These are phyloP conservation scores for Lepiota venenata DNA, from an alignment of 768 basidiomycete genomes.

Conservation along the genomic window DNA sequence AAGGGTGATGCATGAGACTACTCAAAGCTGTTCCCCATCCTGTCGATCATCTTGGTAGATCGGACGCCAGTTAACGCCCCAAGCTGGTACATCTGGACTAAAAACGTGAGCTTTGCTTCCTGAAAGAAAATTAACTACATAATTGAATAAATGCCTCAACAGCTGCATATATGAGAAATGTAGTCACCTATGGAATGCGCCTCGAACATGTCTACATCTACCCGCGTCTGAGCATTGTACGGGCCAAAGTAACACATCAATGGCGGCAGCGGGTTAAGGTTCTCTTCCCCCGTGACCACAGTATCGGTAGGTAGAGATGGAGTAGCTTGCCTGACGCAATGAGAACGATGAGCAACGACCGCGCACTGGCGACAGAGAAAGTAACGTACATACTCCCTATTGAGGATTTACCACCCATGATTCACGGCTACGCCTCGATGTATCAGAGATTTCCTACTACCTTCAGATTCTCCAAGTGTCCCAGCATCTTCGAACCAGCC, in stretches of 20 bases:
- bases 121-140: constrained; percentile 54
- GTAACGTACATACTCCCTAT: constrained; percentile 40
- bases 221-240: constrained; percentile 44
- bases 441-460: constrained; percentile 55
- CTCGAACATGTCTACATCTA: constrained; percentile 54
- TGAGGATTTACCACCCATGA: constrained; percentile 43
- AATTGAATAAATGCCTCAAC: neutral
- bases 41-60: constrained; percentile 54
- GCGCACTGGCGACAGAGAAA: constrained; percentile 2
- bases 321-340: constrained; percentile 44
- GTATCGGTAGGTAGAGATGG: constrained; percentile 58
- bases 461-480: constrained; percentile 37
- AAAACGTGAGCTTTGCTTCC: constrained; percentile 67
- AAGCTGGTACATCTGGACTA: constrained; percentile 87
- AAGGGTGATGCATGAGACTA: neutral
- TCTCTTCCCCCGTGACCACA: constrained; percentile 46
- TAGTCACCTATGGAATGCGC: constrained; percentile 54
- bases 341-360: constrained; percentile 11
- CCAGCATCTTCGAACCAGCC: constrained; percentile 71
- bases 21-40: constrained; percentile 33
- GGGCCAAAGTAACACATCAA: constrained; percentile 69
- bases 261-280: constrained; percentile 47
- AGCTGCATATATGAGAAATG: constrained; percentile 1
- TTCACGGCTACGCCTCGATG: constrained; percentile 42
- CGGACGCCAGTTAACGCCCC: constrained; percentile 94